These are phyloP conservation scores for thale cress (Arabidopsis thaliana) DNA, from an alignment of 345 rosid genomes.

Conservation along the genomic window DNA sequence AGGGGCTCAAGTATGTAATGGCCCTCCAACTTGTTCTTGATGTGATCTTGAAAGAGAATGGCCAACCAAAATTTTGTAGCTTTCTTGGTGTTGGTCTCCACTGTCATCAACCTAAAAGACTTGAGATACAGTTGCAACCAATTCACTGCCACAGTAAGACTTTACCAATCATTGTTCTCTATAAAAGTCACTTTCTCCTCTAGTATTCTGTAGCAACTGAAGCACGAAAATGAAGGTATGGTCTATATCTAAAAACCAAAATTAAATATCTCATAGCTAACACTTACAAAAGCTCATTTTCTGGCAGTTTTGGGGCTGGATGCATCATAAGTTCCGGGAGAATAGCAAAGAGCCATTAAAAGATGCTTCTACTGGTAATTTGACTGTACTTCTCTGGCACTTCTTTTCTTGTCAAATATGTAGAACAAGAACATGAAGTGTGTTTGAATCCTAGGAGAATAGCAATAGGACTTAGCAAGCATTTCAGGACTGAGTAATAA, in stretches of 20 bases:
- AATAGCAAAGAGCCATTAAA: slow-evolving; percentile 59
- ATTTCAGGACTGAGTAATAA: background rate
- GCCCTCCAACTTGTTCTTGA: slow-evolving; percentile 50
- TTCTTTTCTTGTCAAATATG: slow-evolving; percentile 27
- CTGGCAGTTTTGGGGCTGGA: slow-evolving; percentile 85
- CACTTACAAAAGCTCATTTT: slow-evolving; percentile 44
- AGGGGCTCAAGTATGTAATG: slow-evolving; percentile 45
- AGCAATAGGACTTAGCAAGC: slow-evolving; percentile 32
- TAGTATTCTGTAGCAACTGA: slow-evolving; percentile 47
- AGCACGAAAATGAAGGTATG: slow-evolving; percentile 73
- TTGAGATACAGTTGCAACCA: slow-evolving; percentile 54
- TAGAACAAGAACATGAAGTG: slow-evolving; percentile 22
- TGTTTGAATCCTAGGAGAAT: slow-evolving; percentile 15
- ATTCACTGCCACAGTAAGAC: slow-evolving; percentile 43
- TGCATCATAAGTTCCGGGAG: slow-evolving; percentile 64
- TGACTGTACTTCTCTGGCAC: slow-evolving; percentile 36
- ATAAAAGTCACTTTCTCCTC: slow-evolving; percentile 46
- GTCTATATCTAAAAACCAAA: slow-evolving; percentile 26
- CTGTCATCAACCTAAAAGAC: slow-evolving; percentile 48
- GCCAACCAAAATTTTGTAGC: slow-evolving; percentile 79
- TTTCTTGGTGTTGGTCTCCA: slow-evolving; percentile 68
- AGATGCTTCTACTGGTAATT: slow-evolving; percentile 68
- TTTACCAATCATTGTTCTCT: slow-evolving; percentile 44
- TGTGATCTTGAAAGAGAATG: slow-evolving; percentile 71
- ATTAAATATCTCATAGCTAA: slow-evolving; percentile 40